A percentile compares a stretch with the other conserved stretches of the same genome.
Evolutionary conservation across 2,329 filamentous ascomycete species (phyloP).

Genomic region (Clarireedia homoeocarpa): DNA sequence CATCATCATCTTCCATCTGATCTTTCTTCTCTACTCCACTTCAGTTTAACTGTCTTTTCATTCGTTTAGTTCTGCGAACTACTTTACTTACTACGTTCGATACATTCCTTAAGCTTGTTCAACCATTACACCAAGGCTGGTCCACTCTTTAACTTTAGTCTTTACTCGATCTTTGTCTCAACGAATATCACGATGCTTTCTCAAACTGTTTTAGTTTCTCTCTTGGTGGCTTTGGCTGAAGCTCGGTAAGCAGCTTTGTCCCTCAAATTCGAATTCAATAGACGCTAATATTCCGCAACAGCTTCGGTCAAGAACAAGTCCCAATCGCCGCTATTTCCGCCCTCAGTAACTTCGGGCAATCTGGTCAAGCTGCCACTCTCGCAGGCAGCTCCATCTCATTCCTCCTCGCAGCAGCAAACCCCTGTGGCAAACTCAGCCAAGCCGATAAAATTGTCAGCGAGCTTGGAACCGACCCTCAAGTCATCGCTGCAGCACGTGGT

Average conservation of each 20-base stretch:
- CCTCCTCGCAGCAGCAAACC: conserved; percentile 56
- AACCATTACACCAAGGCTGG: conserved; percentile 20
- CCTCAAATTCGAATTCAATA: neutral
- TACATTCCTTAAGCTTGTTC: conserved; percentile 22
- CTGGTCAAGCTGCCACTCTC: conserved; percentile 56
- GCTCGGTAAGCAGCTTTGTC: conserved; percentile 22
- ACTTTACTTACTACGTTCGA: conserved; percentile 1
- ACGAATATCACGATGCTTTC: conserved; percentile 20
- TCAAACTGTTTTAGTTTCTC: conserved; percentile 18
- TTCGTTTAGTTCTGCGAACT: conserved; percentile 29
- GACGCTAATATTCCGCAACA: conserved; percentile 8
- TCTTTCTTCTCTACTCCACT: conserved; percentile 4
- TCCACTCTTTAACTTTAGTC: conserved; percentile 16
- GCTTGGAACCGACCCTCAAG: conserved; percentile 51
- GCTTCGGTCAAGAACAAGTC: conserved; percentile 56
- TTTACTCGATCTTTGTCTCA: neutral
- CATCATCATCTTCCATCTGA: neutral
- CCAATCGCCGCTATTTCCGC: conserved; percentile 46
- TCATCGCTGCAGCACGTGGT: conserved; percentile 52
- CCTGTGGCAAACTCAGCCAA: conserved; percentile 56
- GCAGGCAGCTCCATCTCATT: conserved; percentile 53
- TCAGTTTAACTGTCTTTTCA: conserved; percentile 13
- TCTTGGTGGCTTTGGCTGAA: conserved; percentile 23
- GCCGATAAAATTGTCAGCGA: conserved; percentile 56
- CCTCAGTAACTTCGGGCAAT: conserved; percentile 45